Evolutionary conservation across 1,139 yeast genomes (phyloP).

Genomic region (Debaryomyces robertsiae): DNA sequence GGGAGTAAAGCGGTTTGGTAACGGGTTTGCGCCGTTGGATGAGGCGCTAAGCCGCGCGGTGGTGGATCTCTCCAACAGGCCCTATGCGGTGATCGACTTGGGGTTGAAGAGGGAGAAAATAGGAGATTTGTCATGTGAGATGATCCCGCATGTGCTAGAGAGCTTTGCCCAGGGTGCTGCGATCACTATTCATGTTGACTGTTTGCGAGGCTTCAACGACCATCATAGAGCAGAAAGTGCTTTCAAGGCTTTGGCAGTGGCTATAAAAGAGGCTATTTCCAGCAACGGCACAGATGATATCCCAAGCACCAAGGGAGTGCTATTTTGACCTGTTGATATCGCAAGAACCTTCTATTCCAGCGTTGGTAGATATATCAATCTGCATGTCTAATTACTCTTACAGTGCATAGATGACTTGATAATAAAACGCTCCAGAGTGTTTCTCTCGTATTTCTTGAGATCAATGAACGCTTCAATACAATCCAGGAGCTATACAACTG

Average conservation of each 20-base stretch:
- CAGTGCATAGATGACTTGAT: too few relatives aligned
- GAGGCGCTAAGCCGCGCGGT: slow-evolving; percentile 95
- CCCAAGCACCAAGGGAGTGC: slow-evolving; percentile 95
- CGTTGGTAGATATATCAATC: too few relatives aligned
- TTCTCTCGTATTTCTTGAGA: too few relatives aligned
- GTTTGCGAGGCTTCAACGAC: slow-evolving; percentile 89
- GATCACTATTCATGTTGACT: slow-evolving; percentile 90
- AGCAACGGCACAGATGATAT: slow-evolving; percentile 86
- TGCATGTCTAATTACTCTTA: too few relatives aligned
- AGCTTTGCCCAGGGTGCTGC: slow-evolving; percentile 93
- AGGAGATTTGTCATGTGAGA: slow-evolving; percentile 90
- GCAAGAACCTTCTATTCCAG: too few relatives aligned
- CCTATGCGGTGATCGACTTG: slow-evolving; percentile 85
- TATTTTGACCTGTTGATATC: slow-evolving; percentile 41
- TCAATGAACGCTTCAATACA: too few relatives aligned
- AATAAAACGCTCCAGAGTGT: too few relatives aligned
- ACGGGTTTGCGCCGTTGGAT: slow-evolving; percentile 93
- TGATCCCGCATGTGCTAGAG: slow-evolving; percentile 95
- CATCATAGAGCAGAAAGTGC: slow-evolving; percentile 97
- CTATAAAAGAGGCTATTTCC: slow-evolving; percentile 82
- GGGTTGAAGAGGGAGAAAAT: slow-evolving; percentile 90
- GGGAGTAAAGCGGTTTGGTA: slow-evolving; percentile 93
- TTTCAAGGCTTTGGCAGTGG: slow-evolving; percentile 92
- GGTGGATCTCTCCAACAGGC: slow-evolving; percentile 89
- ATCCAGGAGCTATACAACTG: too few relatives aligned